These are phyloP conservation scores for Ophiocordyceps camponoti-rufipedis DNA, from an alignment of 2,329 filamentous ascomycete species.

Conservation along the genomic window DNA sequence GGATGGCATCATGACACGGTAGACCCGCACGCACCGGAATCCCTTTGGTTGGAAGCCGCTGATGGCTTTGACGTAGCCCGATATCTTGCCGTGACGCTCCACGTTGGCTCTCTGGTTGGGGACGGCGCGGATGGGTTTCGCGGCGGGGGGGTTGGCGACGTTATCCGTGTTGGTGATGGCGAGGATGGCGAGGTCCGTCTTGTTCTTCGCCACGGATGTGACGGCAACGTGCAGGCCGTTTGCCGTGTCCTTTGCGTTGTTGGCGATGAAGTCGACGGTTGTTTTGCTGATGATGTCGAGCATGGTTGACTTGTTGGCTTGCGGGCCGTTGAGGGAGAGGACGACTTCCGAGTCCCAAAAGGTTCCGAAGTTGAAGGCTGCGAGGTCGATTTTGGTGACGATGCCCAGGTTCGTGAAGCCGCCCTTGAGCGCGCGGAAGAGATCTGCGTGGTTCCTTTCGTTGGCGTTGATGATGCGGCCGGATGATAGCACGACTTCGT, in stretches of 20 bases:
- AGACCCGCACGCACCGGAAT: background rate
- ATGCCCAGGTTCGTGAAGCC: slow-evolving; percentile 29
- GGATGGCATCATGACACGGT: too few species aligned
- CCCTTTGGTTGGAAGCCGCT: background rate
- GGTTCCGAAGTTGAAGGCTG: slow-evolving; percentile 7
- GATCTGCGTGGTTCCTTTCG: slow-evolving; percentile 15
- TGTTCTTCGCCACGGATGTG: background rate
- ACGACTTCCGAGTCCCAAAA: background rate
- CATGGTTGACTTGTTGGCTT: background rate
- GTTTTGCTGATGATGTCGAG: background rate
- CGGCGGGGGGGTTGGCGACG: background rate
- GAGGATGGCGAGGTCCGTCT: background rate
- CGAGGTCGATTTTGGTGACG: slow-evolving; percentile 9
- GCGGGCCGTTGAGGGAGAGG: background rate
- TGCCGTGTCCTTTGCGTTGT: background rate
- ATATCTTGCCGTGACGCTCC: background rate
- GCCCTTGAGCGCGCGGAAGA: slow-evolving; percentile 28
- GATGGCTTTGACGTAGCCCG: background rate
- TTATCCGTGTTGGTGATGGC: background rate
- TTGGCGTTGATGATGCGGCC: slow-evolving; percentile 23
- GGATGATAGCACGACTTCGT: slow-evolving; percentile 24
- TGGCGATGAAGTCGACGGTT: background rate
- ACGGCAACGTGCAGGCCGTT: background rate
- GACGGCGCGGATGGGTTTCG: background rate
- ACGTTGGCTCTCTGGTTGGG: background rate